These are phyloP conservation scores for Steccherinum ochraceum DNA, from an alignment of 768 basidiomycete genomes.

Conservation along the genomic window DNA sequence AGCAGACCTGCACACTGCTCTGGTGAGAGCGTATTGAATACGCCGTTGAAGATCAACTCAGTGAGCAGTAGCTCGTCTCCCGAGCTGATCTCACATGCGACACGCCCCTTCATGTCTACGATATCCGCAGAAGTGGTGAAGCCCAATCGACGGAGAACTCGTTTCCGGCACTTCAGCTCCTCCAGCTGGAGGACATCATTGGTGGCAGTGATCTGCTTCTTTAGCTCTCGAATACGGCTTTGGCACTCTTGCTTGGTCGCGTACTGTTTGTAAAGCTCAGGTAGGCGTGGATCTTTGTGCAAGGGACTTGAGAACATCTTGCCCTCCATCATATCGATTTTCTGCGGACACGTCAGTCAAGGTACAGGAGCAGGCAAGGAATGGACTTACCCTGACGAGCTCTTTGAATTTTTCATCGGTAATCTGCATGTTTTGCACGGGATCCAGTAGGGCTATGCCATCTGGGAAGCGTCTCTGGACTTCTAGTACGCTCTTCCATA, in stretches of 20 bases:
- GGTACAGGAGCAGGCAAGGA: not conserved
- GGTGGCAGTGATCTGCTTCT: slow-evolving; percentile 83
- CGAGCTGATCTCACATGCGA: slow-evolving; percentile 97
- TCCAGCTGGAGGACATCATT: slow-evolving; percentile 93
- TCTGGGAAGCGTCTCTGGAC: slow-evolving; percentile 88
- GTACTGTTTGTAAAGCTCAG: slow-evolving; percentile 78
- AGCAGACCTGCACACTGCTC: slow-evolving; percentile 93
- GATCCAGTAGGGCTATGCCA: slow-evolving; percentile 83
- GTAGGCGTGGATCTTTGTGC: slow-evolving; percentile 70
- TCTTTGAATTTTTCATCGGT: slow-evolving; percentile 90
- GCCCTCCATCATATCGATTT: slow-evolving; percentile 87
- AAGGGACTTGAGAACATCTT: slow-evolving; percentile 77
- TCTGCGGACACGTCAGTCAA: slow-evolving; percentile 42
- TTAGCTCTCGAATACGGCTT: slow-evolving; percentile 66
- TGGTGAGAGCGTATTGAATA: slow-evolving; percentile 83
- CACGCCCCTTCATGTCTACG: slow-evolving; percentile 95
- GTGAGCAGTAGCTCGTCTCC: slow-evolving; percentile 96
- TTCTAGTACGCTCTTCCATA: slow-evolving; percentile 87
- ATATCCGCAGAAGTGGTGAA: slow-evolving; percentile 89
- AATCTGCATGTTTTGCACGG: slow-evolving; percentile 92
- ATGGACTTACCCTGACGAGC: slow-evolving; percentile 61
- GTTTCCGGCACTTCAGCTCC: slow-evolving; percentile 92
- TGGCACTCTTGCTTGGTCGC: slow-evolving; percentile 67
- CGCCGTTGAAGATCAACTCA: slow-evolving; percentile 95
- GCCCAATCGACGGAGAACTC: slow-evolving; percentile 84